Evolutionary conservation across 768 basidiomycete species (phyloP), one percentile per base, ranked within the genome.

Genomic region (Crucibulum laeve): DNA sequence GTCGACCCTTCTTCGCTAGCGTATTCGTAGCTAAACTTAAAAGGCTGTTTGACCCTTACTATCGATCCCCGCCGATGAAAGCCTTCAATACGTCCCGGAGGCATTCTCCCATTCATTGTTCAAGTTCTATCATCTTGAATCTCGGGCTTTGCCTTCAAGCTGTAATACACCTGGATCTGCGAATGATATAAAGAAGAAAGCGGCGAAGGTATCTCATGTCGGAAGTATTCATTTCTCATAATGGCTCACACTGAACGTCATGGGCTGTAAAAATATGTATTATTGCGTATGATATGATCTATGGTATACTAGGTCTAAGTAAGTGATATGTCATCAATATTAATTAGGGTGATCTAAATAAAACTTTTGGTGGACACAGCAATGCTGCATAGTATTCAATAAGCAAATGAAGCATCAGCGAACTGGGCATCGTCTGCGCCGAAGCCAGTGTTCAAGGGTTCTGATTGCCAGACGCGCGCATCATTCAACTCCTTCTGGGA

Each of bases 401-500:
- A 64, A 15, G 61, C 58, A 48, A 62, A 60, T 38, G 61, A 63
- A 32, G 61, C 47, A 50, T 64, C 60, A 11, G 58, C 59, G 37
- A 47, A 24, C 45, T 59, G 50, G 40, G 58, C 51, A 42, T 55
- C 51, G 37, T 66, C 63, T 52, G 68, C 35, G 24, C 64, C 51
- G 47, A 54, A 52, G 21, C 64, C 60, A 26, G 48, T 53, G 36
- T 62, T 58, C 11, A 77, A 62, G 14, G 78, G 67, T 35, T 72
- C 67, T 1, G 77, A 76, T 57, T 75, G 74, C 80, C 80, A 82
- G 4, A 73, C 63, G 23, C 68, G 72, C 28, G 67, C 58, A 24
- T 72, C 65, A 41, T 70, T 60, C 38, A 68, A 58, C 41, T 64
- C 56, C 50, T 70, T 69, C 36, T 62, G 68, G n/a, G 73, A 70